These are phyloP conservation scores for Crassisporium funariophilum DNA, from an alignment of 768 basidiomycete species.

Conservation along the genomic window DNA sequence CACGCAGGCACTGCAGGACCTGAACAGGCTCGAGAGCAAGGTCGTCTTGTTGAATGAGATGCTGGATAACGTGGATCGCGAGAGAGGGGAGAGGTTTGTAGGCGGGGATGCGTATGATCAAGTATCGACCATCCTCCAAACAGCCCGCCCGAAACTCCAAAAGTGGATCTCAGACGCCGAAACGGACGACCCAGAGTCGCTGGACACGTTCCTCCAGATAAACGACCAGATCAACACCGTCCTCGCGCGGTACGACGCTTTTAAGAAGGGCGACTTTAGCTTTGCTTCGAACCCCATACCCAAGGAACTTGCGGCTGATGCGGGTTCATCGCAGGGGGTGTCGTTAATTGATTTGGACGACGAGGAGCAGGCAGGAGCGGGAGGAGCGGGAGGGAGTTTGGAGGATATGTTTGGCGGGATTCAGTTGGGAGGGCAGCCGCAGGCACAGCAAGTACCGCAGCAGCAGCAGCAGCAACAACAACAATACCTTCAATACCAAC, in stretches of 20 bases:
- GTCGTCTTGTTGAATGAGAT: constrained; percentile 96
- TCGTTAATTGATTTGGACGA: constrained; percentile 86
- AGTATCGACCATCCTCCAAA: constrained; percentile 80
- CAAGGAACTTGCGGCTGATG: constrained; percentile 45
- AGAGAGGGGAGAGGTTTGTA: constrained; percentile 76
- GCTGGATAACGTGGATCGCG: constrained; percentile 85
- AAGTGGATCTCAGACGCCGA: constrained; percentile 98
- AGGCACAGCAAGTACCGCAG: constrained; percentile 1
- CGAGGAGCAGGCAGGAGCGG: constrained; percentile 20
- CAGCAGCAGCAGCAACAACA: constrained; percentile 15
- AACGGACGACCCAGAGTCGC: constrained; percentile 83
- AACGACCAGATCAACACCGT: constrained; percentile 98
- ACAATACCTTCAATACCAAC: constrained; percentile 13
- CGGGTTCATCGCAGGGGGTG: constrained; percentile 27
- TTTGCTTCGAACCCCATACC: constrained; percentile 72
- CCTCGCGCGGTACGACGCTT: constrained; percentile 86
- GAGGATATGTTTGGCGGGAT: constrained; percentile 58
- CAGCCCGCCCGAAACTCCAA: constrained; percentile 91
- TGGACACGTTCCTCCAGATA: constrained; percentile 92
- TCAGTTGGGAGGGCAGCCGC: constrained; percentile 43
- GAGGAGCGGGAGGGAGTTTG: constrained; percentile 29
- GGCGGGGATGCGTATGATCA: constrained; percentile 95
- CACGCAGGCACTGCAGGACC: constrained; percentile 83
- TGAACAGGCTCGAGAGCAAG: constrained; percentile 93
- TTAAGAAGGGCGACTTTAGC: constrained; percentile 87